Percentiles rank a stretch among this genome's conserved stretches.
phyloP scores from a whole-genome alignment of 352 stramenopile genomes.

The Phytophthora brassicae region DNA sequence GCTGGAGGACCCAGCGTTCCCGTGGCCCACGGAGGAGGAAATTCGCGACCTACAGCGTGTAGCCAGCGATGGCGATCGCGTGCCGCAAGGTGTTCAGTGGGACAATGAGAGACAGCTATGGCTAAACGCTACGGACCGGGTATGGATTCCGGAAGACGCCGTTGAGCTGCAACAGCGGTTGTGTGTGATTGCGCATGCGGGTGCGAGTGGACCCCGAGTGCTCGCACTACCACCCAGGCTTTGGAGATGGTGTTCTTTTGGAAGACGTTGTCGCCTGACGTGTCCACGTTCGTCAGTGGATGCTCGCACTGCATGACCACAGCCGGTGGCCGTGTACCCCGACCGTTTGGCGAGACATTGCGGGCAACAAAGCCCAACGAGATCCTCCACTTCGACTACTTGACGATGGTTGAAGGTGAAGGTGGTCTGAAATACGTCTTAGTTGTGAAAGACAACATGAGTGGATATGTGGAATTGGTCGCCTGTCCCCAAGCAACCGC shows the following conservation, averaged over 20 bases:
- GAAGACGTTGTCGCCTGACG: constrained; percentile 4
- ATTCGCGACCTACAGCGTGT: not conserved
- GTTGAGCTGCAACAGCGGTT: constrained; percentile 22
- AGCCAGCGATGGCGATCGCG: not conserved
- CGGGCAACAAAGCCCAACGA: constrained; percentile 37
- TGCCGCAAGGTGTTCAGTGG: not conserved
- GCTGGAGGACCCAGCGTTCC: not conserved
- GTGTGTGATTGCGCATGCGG: constrained; percentile 27
- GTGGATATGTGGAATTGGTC: constrained; percentile 27
- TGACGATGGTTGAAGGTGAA: constrained; percentile 17
- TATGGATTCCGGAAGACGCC: constrained; percentile 29
- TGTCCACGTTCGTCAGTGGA: constrained; percentile 8
- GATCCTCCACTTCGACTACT: constrained; percentile 39
- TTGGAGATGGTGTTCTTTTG: constrained; percentile 20
- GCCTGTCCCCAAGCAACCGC: constrained; percentile 4
- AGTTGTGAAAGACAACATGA: constrained; percentile 36
- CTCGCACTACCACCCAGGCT: constrained; percentile 12
- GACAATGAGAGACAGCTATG: not conserved
- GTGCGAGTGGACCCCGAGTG: constrained; percentile 25
- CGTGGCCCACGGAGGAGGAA: not conserved
- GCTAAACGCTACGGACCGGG: not conserved
- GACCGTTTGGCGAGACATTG: constrained; percentile 23
- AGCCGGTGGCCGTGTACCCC: not conserved
- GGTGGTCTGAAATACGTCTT: constrained; percentile 26
- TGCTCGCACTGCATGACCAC: constrained; percentile 28